phyloP scores from a whole-genome alignment of 1,284 basidiomycete genomes.

The Malassezia cuniculi region DNA sequence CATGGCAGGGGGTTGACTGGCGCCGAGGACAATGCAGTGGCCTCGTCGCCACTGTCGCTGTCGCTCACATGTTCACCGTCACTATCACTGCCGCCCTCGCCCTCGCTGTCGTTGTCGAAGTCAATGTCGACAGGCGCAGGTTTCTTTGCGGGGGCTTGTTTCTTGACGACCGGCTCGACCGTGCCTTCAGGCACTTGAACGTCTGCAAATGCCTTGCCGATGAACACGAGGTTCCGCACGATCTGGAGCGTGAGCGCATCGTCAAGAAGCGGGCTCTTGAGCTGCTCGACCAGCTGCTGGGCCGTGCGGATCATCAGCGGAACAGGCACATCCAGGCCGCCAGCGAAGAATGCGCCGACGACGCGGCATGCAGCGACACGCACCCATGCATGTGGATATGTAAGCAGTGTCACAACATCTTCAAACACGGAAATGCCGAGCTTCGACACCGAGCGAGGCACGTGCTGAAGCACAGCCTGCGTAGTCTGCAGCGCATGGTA shows the following conservation, averaged over 20 bases:
- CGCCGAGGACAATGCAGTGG: too few relatives aligned
- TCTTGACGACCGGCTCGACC: slow-evolving; percentile 4
- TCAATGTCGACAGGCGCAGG: slow-evolving; percentile 6
- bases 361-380: slow-evolving; percentile 67
- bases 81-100: slow-evolving; percentile 14
- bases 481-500: slow-evolving; percentile 15
- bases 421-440: not conserved
- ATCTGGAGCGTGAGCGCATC: slow-evolving; percentile 66
- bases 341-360: slow-evolving; percentile 59
- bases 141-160: not conserved
- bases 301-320: slow-evolving; percentile 53
- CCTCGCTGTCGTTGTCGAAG: slow-evolving; percentile 7
- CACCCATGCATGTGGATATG: slow-evolving; percentile 91
- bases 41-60: slow-evolving; percentile 23
- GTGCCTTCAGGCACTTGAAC: not conserved
- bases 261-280: slow-evolving; percentile 70
- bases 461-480: slow-evolving; percentile 6
- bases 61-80: slow-evolving; percentile 16
- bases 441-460: too few relatives aligned
- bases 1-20: slow-evolving; percentile 76
- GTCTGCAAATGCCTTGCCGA: slow-evolving; percentile 54
- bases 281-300: slow-evolving; percentile 62
- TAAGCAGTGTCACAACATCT: slow-evolving; percentile 59
- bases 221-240: slow-evolving; percentile 85
- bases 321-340: slow-evolving; percentile 6